These are phyloP conservation scores for Larix kaempferi DNA, from an alignment of 75 land plant species.

Conservation along the genomic window DNA sequence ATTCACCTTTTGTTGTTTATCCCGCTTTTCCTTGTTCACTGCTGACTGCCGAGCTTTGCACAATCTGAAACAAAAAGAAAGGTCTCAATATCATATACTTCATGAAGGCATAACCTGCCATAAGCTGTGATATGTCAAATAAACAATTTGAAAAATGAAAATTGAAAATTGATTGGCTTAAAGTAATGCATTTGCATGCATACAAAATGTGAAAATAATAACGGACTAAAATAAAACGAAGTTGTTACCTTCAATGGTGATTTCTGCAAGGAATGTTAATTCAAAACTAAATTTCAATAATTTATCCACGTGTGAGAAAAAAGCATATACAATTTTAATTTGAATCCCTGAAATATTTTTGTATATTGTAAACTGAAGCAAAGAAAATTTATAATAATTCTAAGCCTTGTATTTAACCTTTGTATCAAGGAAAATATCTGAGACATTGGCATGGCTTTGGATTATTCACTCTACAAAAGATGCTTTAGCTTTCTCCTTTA, in stretches of 20 bases:
- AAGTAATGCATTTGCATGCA: no score
- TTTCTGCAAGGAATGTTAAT: background rate
- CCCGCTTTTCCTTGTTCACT: conserved; percentile 73
- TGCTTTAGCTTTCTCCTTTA: no score
- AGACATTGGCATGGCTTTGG: no score
- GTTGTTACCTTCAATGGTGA: background rate
- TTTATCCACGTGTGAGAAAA: background rate
- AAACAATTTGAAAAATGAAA: no score
- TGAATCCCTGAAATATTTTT: background rate
- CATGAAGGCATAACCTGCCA: background rate
- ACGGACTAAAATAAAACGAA: background rate
- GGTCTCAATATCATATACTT: background rate
- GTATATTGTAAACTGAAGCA: background rate
- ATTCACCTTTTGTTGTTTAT: conserved; percentile 79
- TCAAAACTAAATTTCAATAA: no score
- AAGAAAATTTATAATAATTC: background rate
- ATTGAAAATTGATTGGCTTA: no score
- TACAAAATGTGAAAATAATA: background rate
- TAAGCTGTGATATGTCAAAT: background rate
- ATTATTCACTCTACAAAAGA: no score
- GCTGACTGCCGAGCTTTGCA: conserved; percentile 82
- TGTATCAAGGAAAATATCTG: no score
- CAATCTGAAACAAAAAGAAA: conserved; percentile 36
- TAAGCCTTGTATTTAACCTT: no score
- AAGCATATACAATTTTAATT: background rate